Evolutionary conservation across 2,329 filamentous ascomycete species (phyloP).

Genomic region (Corinectria fuckeliana): DNA sequence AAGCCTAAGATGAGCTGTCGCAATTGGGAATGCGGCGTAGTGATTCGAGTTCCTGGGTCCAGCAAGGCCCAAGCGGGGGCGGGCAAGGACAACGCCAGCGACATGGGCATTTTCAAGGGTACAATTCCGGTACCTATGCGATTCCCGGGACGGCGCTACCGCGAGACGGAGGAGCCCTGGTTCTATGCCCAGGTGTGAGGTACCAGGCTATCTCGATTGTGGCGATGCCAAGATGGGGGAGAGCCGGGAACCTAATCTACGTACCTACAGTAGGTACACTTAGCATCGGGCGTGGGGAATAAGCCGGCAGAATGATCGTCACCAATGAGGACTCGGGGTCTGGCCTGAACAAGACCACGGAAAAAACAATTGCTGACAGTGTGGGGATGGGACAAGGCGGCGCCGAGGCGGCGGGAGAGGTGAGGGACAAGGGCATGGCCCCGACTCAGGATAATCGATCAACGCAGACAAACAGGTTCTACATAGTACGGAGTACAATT

Average conservation of each 20-base stretch:
- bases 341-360: conserved; percentile 16
- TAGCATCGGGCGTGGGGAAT: conserved; percentile 16
- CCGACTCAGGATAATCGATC: neutral
- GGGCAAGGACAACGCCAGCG: conserved; percentile 5
- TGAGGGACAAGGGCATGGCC: neutral
- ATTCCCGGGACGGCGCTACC: conserved; percentile 61
- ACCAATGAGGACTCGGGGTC: conserved; percentile 9
- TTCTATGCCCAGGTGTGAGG: conserved; percentile 45
- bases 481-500: neutral
- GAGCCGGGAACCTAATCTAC: conserved; percentile 23
- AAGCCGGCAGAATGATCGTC: conserved; percentile 17
- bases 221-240: conserved; percentile 34
- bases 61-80: conserved; percentile 21
- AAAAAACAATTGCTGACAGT: conserved; percentile 9
- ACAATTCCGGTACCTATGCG: conserved; percentile 69
- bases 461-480: neutral
- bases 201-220: conserved; percentile 33
- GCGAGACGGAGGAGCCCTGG: conserved; percentile 49
- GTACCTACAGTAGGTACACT: conserved; percentile 24
- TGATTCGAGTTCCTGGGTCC: conserved; percentile 64
- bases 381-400: conserved; percentile 9
- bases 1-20: conserved; percentile 79
- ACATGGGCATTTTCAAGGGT: conserved; percentile 55
- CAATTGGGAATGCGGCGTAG: conserved; percentile 95
- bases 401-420: neutral